Base-by-base conservation (phyloP, 2,329 filamentous ascomycete genomes). In the Esteya vermicola region DNA sequence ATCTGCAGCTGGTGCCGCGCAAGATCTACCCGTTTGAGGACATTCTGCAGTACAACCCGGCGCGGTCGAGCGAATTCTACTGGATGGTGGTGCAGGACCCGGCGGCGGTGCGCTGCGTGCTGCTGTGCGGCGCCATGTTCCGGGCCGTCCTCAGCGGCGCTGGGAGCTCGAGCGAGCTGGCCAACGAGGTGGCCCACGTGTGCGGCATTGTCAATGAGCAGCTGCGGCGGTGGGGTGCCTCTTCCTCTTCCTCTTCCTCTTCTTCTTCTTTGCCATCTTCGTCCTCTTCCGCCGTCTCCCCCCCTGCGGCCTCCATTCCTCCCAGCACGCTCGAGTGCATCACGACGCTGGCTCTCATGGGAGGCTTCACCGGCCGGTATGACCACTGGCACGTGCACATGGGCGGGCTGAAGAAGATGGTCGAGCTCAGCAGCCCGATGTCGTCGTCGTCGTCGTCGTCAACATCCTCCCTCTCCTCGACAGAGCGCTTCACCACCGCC, bases 331-430 rank as follows among this genome's bases (percentile, higher is more conserved):
- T 59, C 35, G 52, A 56, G 37, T 57, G 54, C 35, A 56, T 59
- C 34, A 48, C 53, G 3, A 52, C 50, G 4, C 44, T 59, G 30
- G 56, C 56, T 5, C 46, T 51, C 28, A 51, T 52, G 43, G 53
- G 51, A 20, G 52, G 50, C n/a, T 56, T 56, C 18, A 51, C 54
- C 8, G 56, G 57, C 14, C 52, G 57, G 16, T 51, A 57, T 35
- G 56, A 60, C 36, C 57, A 61, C 43, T 61, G 58, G 58, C 49
- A 57, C 37, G 44, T 60, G 13, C 58, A 61, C 27, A 60, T 61
- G 56, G 49, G 49, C 25, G 57, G 56, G 1, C 49, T 61, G 1
- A 43, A 48, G 28, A 51, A 54, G 22, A 49, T 59, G 18, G 48
- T 59, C 19, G 53, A 56, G 19, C 40, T 57, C 7, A 49, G 50